A percentile compares a stretch with the other conserved stretches of the same genome.
Conservation (phyloP, 148 eudicot species). For the Silene latifolia region DNA sequence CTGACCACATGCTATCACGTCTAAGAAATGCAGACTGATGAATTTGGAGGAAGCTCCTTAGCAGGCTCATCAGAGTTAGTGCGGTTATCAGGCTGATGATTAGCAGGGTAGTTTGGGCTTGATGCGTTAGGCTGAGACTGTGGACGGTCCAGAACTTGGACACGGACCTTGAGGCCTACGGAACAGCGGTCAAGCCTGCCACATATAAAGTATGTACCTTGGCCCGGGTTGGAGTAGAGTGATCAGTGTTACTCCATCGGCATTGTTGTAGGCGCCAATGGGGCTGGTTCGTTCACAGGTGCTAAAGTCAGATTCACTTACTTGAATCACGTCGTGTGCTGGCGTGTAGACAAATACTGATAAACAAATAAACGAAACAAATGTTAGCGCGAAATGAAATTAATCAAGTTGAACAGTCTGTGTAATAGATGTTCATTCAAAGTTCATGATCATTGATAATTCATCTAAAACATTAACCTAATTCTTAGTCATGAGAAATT, state of each 20-base stretch:
- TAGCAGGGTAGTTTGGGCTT: neutral
- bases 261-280: conserved; percentile 12
- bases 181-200: conserved; percentile 18
- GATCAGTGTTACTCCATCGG: conserved; percentile 18
- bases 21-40: too few species aligned
- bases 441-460: neutral
- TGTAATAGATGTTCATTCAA: neutral
- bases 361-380: neutral
- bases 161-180: conserved; percentile 21
- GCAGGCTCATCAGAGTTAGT: neutral
- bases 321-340: conserved; percentile 24
- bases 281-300: conserved; percentile 18
- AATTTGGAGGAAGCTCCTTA: neutral
- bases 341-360: conserved; percentile 25
- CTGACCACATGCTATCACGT: too few species aligned
- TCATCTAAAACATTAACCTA: neutral
- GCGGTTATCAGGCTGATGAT: neutral
- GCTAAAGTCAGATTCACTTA: conserved; percentile 8
- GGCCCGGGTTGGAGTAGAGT: conserved; percentile 19
- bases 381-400: neutral
- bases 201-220: conserved; percentile 27
- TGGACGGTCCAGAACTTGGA: conserved; percentile 12
- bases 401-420: too few species aligned
- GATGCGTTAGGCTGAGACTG: neutral
- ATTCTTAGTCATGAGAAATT: neutral